A percentile compares a stretch with the other conserved stretches of the same genome.
Evolutionary conservation across 108 stramenopile genomes (phyloP).

Genomic region (Cyclostephanos invisitatus): DNA sequence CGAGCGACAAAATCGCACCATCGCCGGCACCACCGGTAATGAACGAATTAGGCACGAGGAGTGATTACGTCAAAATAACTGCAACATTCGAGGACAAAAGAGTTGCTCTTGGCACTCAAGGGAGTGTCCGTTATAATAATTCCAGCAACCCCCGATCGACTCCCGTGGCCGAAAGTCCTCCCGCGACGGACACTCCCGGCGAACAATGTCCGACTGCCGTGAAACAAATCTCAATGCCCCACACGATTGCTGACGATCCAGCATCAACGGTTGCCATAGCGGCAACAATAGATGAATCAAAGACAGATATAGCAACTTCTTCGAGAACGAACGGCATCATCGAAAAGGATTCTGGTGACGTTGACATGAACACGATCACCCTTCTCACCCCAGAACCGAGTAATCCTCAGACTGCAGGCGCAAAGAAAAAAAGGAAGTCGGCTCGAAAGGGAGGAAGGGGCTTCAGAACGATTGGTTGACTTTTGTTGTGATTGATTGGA

Average conservation of each 20-base stretch:
- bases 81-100: background rate
- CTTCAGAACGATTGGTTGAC: background rate
- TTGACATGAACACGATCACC: background rate
- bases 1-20: background rate
- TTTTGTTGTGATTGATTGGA: background rate
- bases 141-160: background rate
- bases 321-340: background rate
- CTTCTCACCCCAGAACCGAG: background rate
- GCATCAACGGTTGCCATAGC: background rate
- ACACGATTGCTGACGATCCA: background rate
- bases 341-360: background rate
- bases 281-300: background rate
- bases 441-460: background rate
- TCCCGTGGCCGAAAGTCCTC: background rate
- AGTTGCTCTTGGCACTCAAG: background rate
- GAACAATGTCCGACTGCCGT: background rate
- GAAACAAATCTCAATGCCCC: background rate
- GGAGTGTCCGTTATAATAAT: background rate
- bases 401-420: background rate
- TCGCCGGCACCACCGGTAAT: background rate
- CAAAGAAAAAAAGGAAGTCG: constrained; percentile 1
- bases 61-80: background rate
- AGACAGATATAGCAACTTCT: background rate
- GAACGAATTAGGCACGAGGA: background rate
- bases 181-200: background rate